Conservation (phyloP, 2,329 filamentous ascomycete species). For the Lachnellula suecica region DNA sequence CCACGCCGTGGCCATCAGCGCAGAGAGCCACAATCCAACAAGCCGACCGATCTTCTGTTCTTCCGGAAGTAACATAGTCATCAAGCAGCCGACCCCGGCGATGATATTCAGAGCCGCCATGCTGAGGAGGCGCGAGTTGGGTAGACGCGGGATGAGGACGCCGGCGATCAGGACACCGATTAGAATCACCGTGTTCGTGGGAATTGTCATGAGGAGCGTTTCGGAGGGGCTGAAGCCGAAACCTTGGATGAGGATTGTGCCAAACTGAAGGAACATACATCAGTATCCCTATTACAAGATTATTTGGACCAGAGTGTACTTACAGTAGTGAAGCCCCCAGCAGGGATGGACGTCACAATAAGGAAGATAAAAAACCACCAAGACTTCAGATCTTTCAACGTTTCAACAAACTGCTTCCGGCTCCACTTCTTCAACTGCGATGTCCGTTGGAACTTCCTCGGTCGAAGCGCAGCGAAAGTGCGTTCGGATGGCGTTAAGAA, state of each 20-base stretch:
- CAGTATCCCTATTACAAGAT: too few relatives aligned
- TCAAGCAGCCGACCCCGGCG: too few relatives aligned
- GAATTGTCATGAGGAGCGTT: conserved; percentile 50
- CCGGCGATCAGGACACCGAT: too few relatives aligned
- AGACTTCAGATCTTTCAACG: conserved; percentile 34
- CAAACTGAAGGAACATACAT: conserved; percentile 30
- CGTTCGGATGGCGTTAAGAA: conserved; percentile 39
- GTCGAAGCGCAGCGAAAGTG: conserved; percentile 30
- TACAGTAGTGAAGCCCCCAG: conserved; percentile 39
- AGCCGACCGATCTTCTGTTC: too few relatives aligned
- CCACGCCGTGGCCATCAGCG: conserved; percentile 50
- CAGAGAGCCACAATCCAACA: too few relatives aligned
- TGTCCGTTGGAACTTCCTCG: conserved; percentile 7
- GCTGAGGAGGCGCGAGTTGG: too few relatives aligned
- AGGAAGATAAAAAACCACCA: conserved; percentile 23
- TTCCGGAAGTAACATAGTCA: too few relatives aligned
- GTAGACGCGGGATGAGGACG: too few relatives aligned
- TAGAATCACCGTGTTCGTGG: too few relatives aligned
- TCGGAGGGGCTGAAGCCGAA: conserved; percentile 35
- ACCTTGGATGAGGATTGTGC: conserved; percentile 36
- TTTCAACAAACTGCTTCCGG: conserved; percentile 34
- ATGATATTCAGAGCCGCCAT: too few relatives aligned
- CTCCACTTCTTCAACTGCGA: conserved; percentile 34
- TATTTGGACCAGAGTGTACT: neutral
- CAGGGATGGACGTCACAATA: conserved; percentile 36